Conservation (phyloP, 805 yeast genomes). For the Kluyveromyces aestuarii region DNA sequence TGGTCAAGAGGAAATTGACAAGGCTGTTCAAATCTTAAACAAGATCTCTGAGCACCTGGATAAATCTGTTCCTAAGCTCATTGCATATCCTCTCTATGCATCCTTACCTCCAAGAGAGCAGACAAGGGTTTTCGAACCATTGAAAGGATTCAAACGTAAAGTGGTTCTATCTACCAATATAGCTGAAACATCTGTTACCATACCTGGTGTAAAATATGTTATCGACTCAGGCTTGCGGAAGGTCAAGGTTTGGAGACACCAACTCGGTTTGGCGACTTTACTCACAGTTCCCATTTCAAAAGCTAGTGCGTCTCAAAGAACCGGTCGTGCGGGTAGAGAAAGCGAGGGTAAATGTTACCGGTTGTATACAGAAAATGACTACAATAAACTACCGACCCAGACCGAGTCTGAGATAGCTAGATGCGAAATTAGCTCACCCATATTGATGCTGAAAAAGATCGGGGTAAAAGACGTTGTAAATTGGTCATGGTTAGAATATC, state of each 20-base stretch:
- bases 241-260: slow-evolving; percentile 92
- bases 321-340: slow-evolving; percentile 99
- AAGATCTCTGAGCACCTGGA: slow-evolving; percentile 55
- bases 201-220: slow-evolving; percentile 88
- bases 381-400: slow-evolving; percentile 51
- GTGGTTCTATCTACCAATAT: slow-evolving; percentile 89
- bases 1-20: slow-evolving; percentile 97
- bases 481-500: slow-evolving; percentile 92
- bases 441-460: slow-evolving; percentile 71
- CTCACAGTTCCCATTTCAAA: slow-evolving; percentile 87
- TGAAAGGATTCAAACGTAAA: slow-evolving; percentile 64
- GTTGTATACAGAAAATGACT: slow-evolving; percentile 69
- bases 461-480: slow-evolving; percentile 75
- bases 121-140: slow-evolving; percentile 61
- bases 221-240: slow-evolving; percentile 89
- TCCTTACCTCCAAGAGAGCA: slow-evolving; percentile 85
- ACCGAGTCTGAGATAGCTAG: slow-evolving; percentile 92
- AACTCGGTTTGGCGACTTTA: slow-evolving; percentile 83
- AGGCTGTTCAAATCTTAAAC: slow-evolving; percentile 54
- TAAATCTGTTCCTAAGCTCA: slow-evolving; percentile 52
- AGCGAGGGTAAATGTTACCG: slow-evolving; percentile 83
- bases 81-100: slow-evolving; percentile 84
- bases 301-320: slow-evolving; percentile 90
- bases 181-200: slow-evolving; percentile 96
- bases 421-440: slow-evolving; percentile 76